Percentiles rank a stretch among this genome's conserved stretches.
These are phyloP conservation scores for Hypoxylon lienhwacheense DNA, from an alignment of 495 filamentous ascomycete genomes.

Conservation along the genomic window DNA sequence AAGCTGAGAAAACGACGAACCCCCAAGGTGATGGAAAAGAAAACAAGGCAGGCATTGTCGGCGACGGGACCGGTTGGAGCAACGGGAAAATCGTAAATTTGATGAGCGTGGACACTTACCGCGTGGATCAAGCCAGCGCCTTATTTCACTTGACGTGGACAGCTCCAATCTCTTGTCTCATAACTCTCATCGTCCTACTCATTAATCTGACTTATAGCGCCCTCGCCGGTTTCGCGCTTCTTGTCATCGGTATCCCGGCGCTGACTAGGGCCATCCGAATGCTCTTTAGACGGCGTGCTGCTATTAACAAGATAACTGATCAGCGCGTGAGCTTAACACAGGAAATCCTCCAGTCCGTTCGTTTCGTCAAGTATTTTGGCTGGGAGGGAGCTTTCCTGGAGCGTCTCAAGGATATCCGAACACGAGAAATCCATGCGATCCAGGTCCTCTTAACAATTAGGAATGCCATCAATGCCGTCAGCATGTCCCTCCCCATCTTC, in stretches of 20 bases:
- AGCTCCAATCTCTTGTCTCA: constrained; percentile 71
- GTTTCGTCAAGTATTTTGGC: constrained; percentile 95
- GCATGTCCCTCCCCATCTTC: constrained; percentile 78
- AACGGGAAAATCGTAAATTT: constrained; percentile 88
- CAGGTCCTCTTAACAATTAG: constrained; percentile 78
- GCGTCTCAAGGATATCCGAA: constrained; percentile 71
- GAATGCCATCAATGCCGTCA: constrained; percentile 79
- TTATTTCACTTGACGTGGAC: constrained; percentile 93
- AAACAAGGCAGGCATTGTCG: constrained; percentile 52
- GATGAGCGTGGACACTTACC: constrained; percentile 92
- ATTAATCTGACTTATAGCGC: constrained; percentile 88
- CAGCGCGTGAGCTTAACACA: constrained; percentile 88
- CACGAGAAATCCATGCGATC: constrained; percentile 73
- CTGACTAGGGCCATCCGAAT: constrained; percentile 71
- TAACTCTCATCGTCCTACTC: constrained; percentile 75
- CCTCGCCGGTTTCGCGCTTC: constrained; percentile 80
- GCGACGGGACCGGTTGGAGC: constrained; percentile 79
- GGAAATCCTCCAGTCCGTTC: constrained; percentile 85
- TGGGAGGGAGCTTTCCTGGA: constrained; percentile 87
- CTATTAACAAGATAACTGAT: constrained; percentile 91
- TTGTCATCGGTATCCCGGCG: constrained; percentile 74
- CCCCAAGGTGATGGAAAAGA: constrained; percentile 46
- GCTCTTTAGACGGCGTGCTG: constrained; percentile 68
- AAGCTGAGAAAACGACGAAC: constrained; percentile 37
- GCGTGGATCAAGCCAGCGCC: constrained; percentile 79